Evolutionary conservation across 108 stramenopile species (phyloP).

Genomic region (Mediolabrus comicus): DNA sequence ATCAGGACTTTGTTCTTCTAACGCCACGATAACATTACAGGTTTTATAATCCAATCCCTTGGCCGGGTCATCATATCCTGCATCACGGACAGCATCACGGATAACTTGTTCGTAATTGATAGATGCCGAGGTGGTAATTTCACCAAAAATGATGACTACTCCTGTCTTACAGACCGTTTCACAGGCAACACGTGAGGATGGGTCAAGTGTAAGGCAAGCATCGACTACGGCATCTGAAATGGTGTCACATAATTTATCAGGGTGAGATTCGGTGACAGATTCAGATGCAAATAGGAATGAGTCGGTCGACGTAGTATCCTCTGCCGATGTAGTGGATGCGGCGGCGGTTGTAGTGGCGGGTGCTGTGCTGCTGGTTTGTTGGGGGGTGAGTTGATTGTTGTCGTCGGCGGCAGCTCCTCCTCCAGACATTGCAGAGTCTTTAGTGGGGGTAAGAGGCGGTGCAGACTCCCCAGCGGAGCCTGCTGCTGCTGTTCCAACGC

Average conservation of each 20-base stretch:
- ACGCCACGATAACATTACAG: slow-evolving; percentile 96
- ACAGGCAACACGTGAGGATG: slow-evolving; percentile 92
- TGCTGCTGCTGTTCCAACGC: not conserved
- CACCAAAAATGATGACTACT: slow-evolving; percentile 98
- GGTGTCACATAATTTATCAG: slow-evolving; percentile 97
- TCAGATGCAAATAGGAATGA: slow-evolving; percentile 94
- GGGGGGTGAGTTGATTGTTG: not conserved
- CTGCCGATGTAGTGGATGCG: not conserved
- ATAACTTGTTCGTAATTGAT: slow-evolving; percentile 98
- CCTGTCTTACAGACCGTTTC: slow-evolving; percentile 98
- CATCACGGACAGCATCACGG: slow-evolving; percentile 94
- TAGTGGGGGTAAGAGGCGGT: not conserved
- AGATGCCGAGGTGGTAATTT: slow-evolving; percentile 94
- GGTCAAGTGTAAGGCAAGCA: slow-evolving; percentile 93
- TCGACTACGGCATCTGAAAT: slow-evolving; percentile 97
- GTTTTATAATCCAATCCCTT: slow-evolving; percentile 98
- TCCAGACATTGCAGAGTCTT: not conserved
- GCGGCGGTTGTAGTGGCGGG: not conserved
- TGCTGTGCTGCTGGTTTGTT: not conserved
- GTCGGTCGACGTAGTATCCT: slow-evolving; percentile 8
- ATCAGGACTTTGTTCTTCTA: slow-evolving; percentile 97
- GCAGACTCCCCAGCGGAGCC: not conserved
- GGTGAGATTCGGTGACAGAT: slow-evolving; percentile 98
- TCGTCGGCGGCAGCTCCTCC: not conserved
- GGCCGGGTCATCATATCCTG: slow-evolving; percentile 93